These are phyloP conservation scores for Blastosporella zonata DNA, from an alignment of 1,284 basidiomycete species.

Conservation along the genomic window DNA sequence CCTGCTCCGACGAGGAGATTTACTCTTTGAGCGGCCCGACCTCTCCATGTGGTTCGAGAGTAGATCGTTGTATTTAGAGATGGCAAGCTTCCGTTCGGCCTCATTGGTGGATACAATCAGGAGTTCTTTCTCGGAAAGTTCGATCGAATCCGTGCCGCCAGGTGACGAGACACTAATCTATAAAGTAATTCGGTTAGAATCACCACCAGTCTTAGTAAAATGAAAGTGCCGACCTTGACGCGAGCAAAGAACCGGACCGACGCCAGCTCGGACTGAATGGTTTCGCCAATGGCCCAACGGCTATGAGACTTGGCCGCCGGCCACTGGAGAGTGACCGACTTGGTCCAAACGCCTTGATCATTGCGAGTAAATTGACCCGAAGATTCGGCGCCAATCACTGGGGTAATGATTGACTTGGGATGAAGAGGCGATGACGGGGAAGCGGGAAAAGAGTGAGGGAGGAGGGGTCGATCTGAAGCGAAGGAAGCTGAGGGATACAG, in stretches of 20 bases:
- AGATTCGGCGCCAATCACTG: conserved; percentile 57
- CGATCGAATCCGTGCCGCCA: conserved; percentile 56
- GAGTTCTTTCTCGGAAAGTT: conserved; percentile 67
- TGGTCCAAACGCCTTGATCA: conserved; percentile 53
- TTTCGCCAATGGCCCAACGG: conserved; percentile 77
- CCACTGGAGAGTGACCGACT: conserved; percentile 69
- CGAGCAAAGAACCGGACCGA: conserved; percentile 68
- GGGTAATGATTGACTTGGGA: conserved; percentile 46
- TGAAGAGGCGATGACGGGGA: conserved; percentile 25
- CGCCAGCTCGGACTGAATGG: conserved; percentile 62
- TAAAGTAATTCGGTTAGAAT: conserved; percentile 16
- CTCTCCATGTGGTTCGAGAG: conserved; percentile 29
- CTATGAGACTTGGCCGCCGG: conserved; percentile 63
- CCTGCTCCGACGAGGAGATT: conserved; percentile 51
- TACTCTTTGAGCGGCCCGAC: conserved; percentile 52
- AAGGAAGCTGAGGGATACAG: conserved; percentile 30
- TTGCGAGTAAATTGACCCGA: conserved; percentile 54
- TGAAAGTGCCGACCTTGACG: conserved; percentile 50
- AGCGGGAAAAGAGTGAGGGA: conserved; percentile 9
- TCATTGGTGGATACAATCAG: conserved; percentile 65
- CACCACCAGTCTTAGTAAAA: conserved; percentile 15
- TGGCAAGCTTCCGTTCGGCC: conserved; percentile 62
- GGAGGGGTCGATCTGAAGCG: conserved; percentile 27
- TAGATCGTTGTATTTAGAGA: conserved; percentile 56
- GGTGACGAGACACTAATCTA: conserved; percentile 60